phyloP scores from a whole-genome alignment of 2,329 filamentous ascomycete genomes.

The Arthrobotrys conoides region DNA sequence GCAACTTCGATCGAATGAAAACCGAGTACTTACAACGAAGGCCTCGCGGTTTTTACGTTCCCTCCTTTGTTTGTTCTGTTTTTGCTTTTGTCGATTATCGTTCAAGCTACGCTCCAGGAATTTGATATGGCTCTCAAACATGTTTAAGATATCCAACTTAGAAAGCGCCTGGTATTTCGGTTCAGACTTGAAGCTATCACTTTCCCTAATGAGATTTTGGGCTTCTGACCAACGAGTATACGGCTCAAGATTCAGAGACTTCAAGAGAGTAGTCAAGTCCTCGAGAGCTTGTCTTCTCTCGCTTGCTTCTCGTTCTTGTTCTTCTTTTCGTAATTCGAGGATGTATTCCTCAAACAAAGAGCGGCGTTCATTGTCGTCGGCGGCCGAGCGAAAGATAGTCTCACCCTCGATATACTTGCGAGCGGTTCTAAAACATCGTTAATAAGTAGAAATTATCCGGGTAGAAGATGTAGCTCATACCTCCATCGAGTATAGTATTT shows the following conservation, averaged over 20 bases:
- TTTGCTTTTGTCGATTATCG: slow-evolving; percentile 88
- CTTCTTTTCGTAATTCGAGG: slow-evolving; percentile 82
- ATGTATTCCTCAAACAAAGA: slow-evolving; percentile 96
- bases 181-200: slow-evolving; percentile 82
- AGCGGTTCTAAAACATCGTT: slow-evolving; percentile 73
- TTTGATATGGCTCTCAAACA: slow-evolving; percentile 96
- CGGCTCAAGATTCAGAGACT: slow-evolving; percentile 85
- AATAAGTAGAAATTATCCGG: background rate
- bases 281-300: slow-evolving; percentile 86
- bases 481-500: slow-evolving; percentile 98
- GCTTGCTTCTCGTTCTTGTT: slow-evolving; percentile 81
- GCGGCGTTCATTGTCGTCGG: slow-evolving; percentile 86
- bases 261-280: slow-evolving; percentile 82
- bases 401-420: slow-evolving; percentile 94
- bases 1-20: background rate
- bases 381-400: slow-evolving; percentile 92
- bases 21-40: slow-evolving; percentile 71
- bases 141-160: slow-evolving; percentile 89
- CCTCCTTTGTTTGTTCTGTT: slow-evolving; percentile 81
- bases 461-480: slow-evolving; percentile 63
- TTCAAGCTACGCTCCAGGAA: slow-evolving; percentile 91
- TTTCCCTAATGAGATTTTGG: slow-evolving; percentile 83
- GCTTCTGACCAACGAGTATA: slow-evolving; percentile 96
- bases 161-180: slow-evolving; percentile 87
- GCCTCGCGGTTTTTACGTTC: slow-evolving; percentile 89